These are phyloP conservation scores for Dissoconium aciculare DNA, from an alignment of 2,329 filamentous ascomycete genomes.

Conservation along the genomic window DNA sequence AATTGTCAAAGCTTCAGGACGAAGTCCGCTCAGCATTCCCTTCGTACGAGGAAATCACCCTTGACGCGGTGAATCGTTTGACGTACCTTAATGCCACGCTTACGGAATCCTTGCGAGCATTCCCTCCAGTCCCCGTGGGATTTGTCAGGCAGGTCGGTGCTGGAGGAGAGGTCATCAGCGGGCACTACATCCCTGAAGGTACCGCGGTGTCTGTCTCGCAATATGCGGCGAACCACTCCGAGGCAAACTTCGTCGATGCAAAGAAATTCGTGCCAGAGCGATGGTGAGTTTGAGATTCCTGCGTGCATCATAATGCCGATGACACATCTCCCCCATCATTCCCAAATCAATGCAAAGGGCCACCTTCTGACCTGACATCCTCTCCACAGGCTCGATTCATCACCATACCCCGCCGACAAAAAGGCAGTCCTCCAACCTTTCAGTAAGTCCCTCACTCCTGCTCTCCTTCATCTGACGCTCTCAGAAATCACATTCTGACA, in stretches of 20 bases:
- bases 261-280: slow-evolving; percentile 21
- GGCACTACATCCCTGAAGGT: slow-evolving; percentile 2
- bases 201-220: slow-evolving; percentile 1
- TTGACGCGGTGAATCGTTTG: slow-evolving; percentile 22
- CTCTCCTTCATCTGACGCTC: too few relatives aligned
- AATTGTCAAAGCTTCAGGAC: slow-evolving; percentile 38
- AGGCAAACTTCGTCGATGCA: slow-evolving; percentile 14
- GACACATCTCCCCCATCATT: slow-evolving; percentile 9
- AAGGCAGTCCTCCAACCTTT: slow-evolving; percentile 14
- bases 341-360: too few relatives aligned
- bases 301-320: neutral
- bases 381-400: too few relatives aligned
- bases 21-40: slow-evolving; percentile 36
- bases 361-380: too few relatives aligned
- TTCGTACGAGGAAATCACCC: slow-evolving; percentile 22
- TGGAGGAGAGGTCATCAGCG: slow-evolving; percentile 7
- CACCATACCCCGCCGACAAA: too few relatives aligned
- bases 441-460: too few relatives aligned
- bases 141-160: slow-evolving; percentile 13
- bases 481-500: too few relatives aligned
- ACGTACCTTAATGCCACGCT: slow-evolving; percentile 27
- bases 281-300: slow-evolving; percentile 19
- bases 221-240: slow-evolving; percentile 10
- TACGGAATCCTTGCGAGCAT: slow-evolving; percentile 24
- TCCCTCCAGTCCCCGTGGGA: slow-evolving; percentile 23